Evolutionary conservation across 2,329 filamentous ascomycete genomes (phyloP).

Genomic region (Ceratocystis eucalypticola): DNA sequence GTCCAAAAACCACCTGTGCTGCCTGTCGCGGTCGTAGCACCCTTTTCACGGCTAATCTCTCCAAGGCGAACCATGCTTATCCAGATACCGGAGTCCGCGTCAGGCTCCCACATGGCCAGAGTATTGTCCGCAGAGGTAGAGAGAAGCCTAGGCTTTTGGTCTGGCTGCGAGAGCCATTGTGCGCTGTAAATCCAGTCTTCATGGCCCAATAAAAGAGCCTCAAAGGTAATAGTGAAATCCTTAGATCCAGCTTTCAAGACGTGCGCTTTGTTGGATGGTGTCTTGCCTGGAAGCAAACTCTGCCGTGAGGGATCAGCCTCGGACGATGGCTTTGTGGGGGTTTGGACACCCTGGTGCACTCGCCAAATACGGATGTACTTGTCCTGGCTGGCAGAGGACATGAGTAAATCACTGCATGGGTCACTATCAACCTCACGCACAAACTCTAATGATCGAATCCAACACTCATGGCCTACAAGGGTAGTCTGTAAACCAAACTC

Average conservation of each 20-base stretch:
- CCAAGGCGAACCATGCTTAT: constrained; percentile 72
- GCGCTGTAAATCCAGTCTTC: constrained; percentile 98
- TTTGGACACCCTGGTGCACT: constrained; percentile 54
- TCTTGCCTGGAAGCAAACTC: constrained; percentile 50
- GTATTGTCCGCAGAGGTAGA: constrained; percentile 94
- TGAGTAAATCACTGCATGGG: constrained; percentile 51
- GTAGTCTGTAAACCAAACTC: constrained; percentile 62
- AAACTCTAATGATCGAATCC: constrained; percentile 80
- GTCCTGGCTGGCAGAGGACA: constrained; percentile 92
- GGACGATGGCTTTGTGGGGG: constrained; percentile 41
- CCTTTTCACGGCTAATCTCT: constrained; percentile 88
- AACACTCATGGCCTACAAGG: constrained; percentile 81
- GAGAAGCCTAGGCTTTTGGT: constrained; percentile 53
- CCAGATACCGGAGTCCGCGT: constrained; percentile 78
- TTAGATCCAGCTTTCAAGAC: constrained; percentile 47
- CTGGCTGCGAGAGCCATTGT: constrained; percentile 45
- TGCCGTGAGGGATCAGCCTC: constrained; percentile 44
- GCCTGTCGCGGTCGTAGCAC: constrained; percentile 88
- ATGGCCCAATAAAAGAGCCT: constrained; percentile 83
- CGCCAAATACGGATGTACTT: constrained; percentile 95
- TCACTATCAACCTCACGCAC: constrained; percentile 34
- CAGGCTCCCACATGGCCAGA: constrained; percentile 80
- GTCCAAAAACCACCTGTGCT: constrained; percentile 96
- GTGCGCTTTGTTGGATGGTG: constrained; percentile 81
- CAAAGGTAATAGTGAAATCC: constrained; percentile 76